Conservation (phyloP, 345 rosid species). For the Punica granatum region DNA sequence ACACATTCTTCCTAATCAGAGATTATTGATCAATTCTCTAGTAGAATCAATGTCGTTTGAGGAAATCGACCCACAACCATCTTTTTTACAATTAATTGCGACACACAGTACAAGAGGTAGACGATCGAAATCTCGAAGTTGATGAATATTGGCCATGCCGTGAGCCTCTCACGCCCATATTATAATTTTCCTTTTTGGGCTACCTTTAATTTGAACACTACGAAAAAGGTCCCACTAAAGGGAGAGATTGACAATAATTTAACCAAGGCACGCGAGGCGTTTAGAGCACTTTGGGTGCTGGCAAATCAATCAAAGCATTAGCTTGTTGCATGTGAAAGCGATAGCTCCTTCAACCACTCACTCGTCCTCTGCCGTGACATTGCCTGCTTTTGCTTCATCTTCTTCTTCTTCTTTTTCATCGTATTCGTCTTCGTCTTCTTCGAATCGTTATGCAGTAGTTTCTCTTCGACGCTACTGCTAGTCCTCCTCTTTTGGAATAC, state of each 20-base stretch:
- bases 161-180: no score
- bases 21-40: no score
- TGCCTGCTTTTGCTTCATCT: slow-evolving; percentile 35
- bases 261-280: not conserved
- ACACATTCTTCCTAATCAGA: no score
- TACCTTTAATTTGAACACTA: slow-evolving; percentile 1
- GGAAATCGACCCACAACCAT: no score
- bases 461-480: not conserved
- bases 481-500: not conserved
- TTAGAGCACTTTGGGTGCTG: not conserved
- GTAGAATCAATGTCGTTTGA: no score
- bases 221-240: not conserved
- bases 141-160: no score
- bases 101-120: no score
- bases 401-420: slow-evolving; percentile 31
- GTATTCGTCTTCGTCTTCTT: slow-evolving; percentile 8
- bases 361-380: slow-evolving; percentile 67
- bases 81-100: no score
- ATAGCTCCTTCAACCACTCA: slow-evolving; percentile 84
- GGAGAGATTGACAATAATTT: not conserved
- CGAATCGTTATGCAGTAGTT: slow-evolving; percentile 1
- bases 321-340: slow-evolving; percentile 18
- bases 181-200: no score
- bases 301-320: not conserved
- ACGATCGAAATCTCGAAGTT: no score